phyloP scores from a whole-genome alignment of 148 eudicot genomes.

The Rhododendron simsii region DNA sequence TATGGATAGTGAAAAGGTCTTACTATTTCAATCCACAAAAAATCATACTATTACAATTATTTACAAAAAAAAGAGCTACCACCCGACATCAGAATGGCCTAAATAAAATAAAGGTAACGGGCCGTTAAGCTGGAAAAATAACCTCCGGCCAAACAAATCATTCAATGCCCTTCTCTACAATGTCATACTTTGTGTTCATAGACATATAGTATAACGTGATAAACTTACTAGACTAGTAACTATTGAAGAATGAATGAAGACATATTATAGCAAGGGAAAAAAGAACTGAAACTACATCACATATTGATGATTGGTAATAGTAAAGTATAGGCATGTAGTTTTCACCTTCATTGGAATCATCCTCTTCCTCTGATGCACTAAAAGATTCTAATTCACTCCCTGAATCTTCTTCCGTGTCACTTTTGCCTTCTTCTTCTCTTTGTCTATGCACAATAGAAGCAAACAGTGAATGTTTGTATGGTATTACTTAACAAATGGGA shows the following conservation, averaged over 20 bases:
- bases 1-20: neutral
- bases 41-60: neutral
- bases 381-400: neutral
- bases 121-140: neutral
- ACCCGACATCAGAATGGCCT: neutral
- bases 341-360: neutral
- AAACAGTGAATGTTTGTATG: neutral
- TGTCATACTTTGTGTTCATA: neutral
- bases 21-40: neutral
- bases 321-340: neutral
- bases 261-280: neutral
- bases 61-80: neutral
- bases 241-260: neutral
- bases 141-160: neutral
- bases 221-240: neutral
- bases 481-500: neutral
- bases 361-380: conserved; percentile 1
- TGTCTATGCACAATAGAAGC: neutral
- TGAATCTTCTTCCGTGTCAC: neutral
- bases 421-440: neutral
- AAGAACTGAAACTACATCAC: neutral
- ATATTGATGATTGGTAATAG: neutral
- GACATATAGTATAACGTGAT: neutral
- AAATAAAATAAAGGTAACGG: neutral
- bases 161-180: neutral